These are phyloP conservation scores for Cichorium intybus DNA, from an alignment of 140 eudicot species.

Conservation along the genomic window DNA sequence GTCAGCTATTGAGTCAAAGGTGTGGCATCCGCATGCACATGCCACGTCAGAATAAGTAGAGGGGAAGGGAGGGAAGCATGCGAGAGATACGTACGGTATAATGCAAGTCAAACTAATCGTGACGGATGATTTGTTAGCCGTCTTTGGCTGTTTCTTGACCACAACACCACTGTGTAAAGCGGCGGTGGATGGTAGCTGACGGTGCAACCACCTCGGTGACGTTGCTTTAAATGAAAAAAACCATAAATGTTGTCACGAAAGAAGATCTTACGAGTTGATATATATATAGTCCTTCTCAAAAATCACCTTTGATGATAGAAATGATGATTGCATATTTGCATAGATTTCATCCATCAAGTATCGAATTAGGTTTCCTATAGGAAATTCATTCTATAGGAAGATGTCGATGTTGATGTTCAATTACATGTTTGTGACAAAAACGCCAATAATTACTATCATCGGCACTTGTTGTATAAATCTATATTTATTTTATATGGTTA, in stretches of 20 bases:
- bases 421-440: too few species aligned
- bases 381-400: too few species aligned
- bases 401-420: too few species aligned
- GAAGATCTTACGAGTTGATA: neutral
- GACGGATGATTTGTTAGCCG: slow-evolving; percentile 8
- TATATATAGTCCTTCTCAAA: too few species aligned
- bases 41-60: slow-evolving; percentile 6
- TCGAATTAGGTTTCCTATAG: too few species aligned
- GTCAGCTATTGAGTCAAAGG: slow-evolving; percentile 1
- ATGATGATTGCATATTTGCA: too few species aligned
- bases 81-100: slow-evolving; percentile 8
- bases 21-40: slow-evolving; percentile 12
- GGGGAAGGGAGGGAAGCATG: slow-evolving; percentile 1
- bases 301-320: too few species aligned
- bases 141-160: slow-evolving; percentile 3
- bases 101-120: slow-evolving; percentile 2
- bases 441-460: too few species aligned
- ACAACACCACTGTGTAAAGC: neutral
- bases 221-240: neutral
- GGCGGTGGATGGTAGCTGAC: neutral
- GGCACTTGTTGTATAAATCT: too few species aligned
- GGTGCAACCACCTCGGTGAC: neutral
- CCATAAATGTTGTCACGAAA: too few species aligned
- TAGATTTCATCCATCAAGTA: too few species aligned
- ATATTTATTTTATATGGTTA: too few species aligned